Evolutionary conservation across 139 green algal genomes (phyloP), one percentile per base, ranked within the genome.

Genomic region (Coelastrella sp.): DNA sequence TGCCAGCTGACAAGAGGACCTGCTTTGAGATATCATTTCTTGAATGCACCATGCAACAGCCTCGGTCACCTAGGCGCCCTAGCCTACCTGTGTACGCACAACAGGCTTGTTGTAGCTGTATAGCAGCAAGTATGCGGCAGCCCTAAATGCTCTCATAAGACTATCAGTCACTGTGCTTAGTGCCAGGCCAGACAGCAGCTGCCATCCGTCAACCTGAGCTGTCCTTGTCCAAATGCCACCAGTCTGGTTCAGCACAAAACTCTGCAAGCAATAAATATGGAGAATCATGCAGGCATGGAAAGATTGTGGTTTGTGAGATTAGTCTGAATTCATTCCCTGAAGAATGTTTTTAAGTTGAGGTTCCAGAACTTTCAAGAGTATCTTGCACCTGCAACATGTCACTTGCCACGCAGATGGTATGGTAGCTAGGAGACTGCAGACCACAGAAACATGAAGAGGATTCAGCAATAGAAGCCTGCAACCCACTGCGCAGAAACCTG

Each of bases 171-270:
- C 65, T 15, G 83, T 78, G 60, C 22, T 65, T 7, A 72, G n/a
- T 10, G 20, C 6, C 59, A 86, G 80, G 10, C 20, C 80, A 19
- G 80, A 58, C 80, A 86, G 19, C 80, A 86, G 17, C 80, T 86
- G 57, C 80, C 80, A 86, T 1, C 17, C 7, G 8, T 65, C 17
- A 73, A 17, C 72, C 83, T 72, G 80, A 68, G 75, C n/a, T n/a
- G 89, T 8, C 84, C 89, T 88, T 87, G 92, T 88, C 49, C 88
- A 94, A 19, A 25, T n/a, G 56, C 75, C 56, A 73, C 68, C 68
- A 76, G 15, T 24, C 19, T 76, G 15, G 17, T 76, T 8, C 10
- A 76, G 15, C 68, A 84, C 22, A 82, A 78, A 56, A 6, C 58
- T 8, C 24, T 61, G 72, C 68, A 72, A 76, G n/a, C 35, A 25